phyloP scores from a whole-genome alignment of 331 rosid species.

The Quercus tomentella region DNA sequence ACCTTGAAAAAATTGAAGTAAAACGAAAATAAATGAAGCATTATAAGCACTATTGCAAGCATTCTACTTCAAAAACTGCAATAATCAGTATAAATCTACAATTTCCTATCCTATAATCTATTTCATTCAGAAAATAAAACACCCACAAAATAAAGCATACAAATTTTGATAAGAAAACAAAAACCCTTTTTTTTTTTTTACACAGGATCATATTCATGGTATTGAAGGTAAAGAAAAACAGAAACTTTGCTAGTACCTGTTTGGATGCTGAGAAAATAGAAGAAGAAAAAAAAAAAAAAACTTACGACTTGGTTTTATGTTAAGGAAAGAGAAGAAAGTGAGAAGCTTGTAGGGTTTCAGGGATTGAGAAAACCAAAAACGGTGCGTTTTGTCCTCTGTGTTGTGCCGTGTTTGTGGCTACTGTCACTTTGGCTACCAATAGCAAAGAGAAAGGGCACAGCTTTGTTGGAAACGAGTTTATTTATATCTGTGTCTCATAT shows the following conservation, averaged over 20 bases:
- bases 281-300: neutral
- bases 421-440: neutral
- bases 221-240: neutral
- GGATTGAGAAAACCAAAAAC: neutral
- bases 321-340: neutral
- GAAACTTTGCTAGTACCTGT: neutral
- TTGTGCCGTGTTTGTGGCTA: neutral
- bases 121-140: neutral
- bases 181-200: no score
- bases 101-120: neutral
- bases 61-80: neutral
- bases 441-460: neutral
- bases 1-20: neutral
- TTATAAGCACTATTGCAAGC: neutral
- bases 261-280: neutral
- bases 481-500: neutral
- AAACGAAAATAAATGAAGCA: neutral
- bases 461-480: no score
- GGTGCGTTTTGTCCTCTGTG: neutral
- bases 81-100: neutral
- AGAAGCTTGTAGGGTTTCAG: neutral
- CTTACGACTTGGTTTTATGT: neutral
- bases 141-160: neutral
- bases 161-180: neutral
- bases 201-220: neutral